Base-by-base conservation (phyloP, 176 grass and related monocot genomes). In the Canna indica region DNA sequence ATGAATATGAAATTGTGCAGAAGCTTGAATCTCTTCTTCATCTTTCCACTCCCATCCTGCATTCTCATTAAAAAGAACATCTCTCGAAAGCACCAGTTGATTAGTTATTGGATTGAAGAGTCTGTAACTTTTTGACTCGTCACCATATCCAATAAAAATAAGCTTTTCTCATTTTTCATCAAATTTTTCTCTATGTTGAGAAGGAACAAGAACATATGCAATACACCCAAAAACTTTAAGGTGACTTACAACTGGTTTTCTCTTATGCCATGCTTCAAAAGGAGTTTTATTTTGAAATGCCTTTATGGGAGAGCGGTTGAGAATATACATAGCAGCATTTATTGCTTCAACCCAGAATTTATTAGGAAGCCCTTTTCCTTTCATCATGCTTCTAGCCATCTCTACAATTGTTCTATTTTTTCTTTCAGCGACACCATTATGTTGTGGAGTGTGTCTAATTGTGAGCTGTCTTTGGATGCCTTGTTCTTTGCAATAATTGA, bases 221-320 rank as follows among this genome's bases (percentile, higher is more conserved):
- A 73, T n/a, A 16, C 70, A 56, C 0, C 42, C 39, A 73, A 73
- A 73, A 35, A 73, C 34, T 17, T 26, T 58, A 24, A 57, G 20
- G n/a, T 53, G 70, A 2, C 24, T 33, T 38, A 57, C n/a, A n/a
- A n/a, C n/a, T 45, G 6, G 8, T 36, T 20, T 18, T 8, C 46
- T 56, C n/a, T 20, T n/a, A 15, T 15, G 30, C 47, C 28, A 57
- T 53, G 17, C n/a, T 33, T 73, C 4, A 30, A n/a, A 57, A 16
- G n/a, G 7, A 33, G 70, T 73, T 17, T 20, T 18, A 73, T 33
- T 18, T 13, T 33, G 13, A 1, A 57, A 5, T 0, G 11, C 8
- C 32, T 73, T 53, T 30, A 24, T 73, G 12, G n/a, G 24, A 53
- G 20, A 53, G 5, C 5, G 12, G 54, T 73, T 56, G 0, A 75